Evolutionary conservation across 1,139 yeast species (phyloP), one percentile per base, ranked within the genome.

Genomic region (Blastobotrys persicus): DNA sequence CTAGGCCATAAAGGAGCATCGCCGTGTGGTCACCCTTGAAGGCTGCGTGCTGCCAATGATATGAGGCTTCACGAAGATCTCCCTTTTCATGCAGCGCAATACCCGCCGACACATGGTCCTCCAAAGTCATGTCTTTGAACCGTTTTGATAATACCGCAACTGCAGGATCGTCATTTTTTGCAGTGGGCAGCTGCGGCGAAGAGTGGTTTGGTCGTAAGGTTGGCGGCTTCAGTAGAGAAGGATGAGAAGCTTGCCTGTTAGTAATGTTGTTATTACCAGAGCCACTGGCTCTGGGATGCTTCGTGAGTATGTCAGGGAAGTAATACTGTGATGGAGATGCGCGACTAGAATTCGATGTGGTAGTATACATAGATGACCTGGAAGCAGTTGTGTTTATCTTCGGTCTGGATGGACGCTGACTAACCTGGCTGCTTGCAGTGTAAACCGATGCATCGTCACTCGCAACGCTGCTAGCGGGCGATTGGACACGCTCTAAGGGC

Each of bases 1-100:
- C 85, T 57, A 84, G 67, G 0, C 91, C 88, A 62, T 85, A 86
- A 34, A 84, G 65, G 44, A 81, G 75, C 85, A 81, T 85, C 1
- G 92, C 95, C 41, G 83, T 80, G 56, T 74, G 74, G 56, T 78
- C 76, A 1, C 89, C 88, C 34, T 69, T 67, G 54, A 73, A 75
- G 1, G 88, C 83, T 1, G 85, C 82, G 33, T 78, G 72, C 55
- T 80, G 83, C 53, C 86, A 69, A 58, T 83, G 88, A 57, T 82
- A 80, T 2, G 89, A 78, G 4, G 88, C 83, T 57, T 84, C 92
- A 35, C 83, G 74, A 45, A 80, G 77, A 51, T 82, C 78, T 0
- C 88, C 88, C 44, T 74, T 66, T 40, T 76, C 75, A 50, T 87
- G 73, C 39, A 81, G 69, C 34, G 77, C 75, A 20, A 76, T 70